Evolutionary conservation across 1,284 basidiomycete species (phyloP).

Genomic region (Fomes fomentarius): DNA sequence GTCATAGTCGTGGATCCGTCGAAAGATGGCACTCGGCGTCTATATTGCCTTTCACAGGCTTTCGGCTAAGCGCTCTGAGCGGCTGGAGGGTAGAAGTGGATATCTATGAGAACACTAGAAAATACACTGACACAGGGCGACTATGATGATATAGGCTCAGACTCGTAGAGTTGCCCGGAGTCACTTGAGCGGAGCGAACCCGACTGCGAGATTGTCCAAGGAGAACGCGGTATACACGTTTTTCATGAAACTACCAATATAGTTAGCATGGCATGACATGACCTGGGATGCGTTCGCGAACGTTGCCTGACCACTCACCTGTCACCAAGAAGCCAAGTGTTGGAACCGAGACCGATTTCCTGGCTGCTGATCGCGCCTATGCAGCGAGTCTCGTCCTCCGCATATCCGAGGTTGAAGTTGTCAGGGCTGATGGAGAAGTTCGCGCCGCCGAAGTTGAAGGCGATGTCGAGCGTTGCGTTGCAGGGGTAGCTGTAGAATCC

Average conservation of each 20-base stretch:
- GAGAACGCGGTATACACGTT: slow-evolving; percentile 33
- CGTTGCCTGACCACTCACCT: slow-evolving; percentile 10
- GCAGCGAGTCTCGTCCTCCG: slow-evolving; percentile 21
- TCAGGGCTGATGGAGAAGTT: slow-evolving; percentile 29
- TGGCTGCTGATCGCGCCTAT: slow-evolving; percentile 33
- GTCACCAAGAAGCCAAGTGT: slow-evolving; percentile 34
- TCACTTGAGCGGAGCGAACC: slow-evolving; percentile 28
- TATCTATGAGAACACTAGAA: too few relatives aligned
- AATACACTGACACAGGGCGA: too few relatives aligned
- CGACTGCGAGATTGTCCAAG: slow-evolving; percentile 27
- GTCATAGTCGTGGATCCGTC: too few relatives aligned
- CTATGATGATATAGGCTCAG: background rate
- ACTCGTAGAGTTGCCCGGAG: background rate
- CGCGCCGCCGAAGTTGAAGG: slow-evolving; percentile 37
- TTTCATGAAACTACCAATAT: slow-evolving; percentile 27
- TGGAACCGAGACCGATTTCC: slow-evolving; percentile 27
- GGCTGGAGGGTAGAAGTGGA: too few relatives aligned
- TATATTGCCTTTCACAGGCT: too few relatives aligned
- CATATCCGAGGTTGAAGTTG: slow-evolving; percentile 34
- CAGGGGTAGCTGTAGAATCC: slow-evolving; percentile 37
- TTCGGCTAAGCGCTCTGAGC: too few relatives aligned
- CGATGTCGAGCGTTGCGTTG: slow-evolving; percentile 25
- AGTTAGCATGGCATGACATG: background rate
- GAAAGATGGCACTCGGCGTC: too few relatives aligned
- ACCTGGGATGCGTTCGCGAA: background rate